Conservation (phyloP, 371 early-diverging fungal species). For the Paraphysoderma sedebokerense region DNA sequence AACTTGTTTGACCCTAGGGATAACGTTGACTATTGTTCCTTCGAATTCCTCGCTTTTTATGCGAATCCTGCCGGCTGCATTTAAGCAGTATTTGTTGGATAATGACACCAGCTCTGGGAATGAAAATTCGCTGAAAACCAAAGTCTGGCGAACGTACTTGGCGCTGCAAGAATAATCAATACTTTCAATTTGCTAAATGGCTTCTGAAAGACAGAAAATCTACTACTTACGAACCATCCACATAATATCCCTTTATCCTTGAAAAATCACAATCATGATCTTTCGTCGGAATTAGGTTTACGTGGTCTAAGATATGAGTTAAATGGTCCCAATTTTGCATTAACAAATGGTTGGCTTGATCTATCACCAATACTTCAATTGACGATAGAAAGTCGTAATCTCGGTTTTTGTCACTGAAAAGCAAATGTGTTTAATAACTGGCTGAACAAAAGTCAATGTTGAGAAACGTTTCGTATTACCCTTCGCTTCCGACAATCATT, state of each 20-base stretch:
- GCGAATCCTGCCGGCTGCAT: constrained; percentile 56
- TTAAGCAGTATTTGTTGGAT: constrained; percentile 53
- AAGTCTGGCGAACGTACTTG: constrained; percentile 69
- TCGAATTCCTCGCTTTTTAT: too few relatives aligned
- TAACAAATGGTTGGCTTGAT: constrained; percentile 63
- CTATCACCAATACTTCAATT: constrained; percentile 74
- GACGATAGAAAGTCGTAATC: constrained; percentile 88
- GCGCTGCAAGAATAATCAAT: constrained; percentile 20
- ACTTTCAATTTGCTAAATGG: constrained; percentile 1
- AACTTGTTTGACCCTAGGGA: too few relatives aligned
- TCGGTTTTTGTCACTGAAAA: constrained; percentile 47
- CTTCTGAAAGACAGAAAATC: neutral
- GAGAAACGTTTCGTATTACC: constrained; percentile 17
- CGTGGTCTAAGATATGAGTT: constrained; percentile 51
- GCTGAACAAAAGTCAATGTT: neutral
- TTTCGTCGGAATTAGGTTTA: constrained; percentile 73
- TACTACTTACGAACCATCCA: constrained; percentile 46
- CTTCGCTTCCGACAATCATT: constrained; percentile 61
- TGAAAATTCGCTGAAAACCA: constrained; percentile 55
- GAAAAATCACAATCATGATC: constrained; percentile 88
- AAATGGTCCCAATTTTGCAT: constrained; percentile 99
- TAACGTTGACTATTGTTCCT: too few relatives aligned
- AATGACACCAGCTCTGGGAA: constrained; percentile 79
- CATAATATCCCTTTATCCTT: constrained; percentile 62
- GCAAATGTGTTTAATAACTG: constrained; percentile 1